Evolutionary conservation across 179 eudicot species (phyloP), one percentile per base, ranked within the genome.

Genomic region (Drosera spatulata): DNA sequence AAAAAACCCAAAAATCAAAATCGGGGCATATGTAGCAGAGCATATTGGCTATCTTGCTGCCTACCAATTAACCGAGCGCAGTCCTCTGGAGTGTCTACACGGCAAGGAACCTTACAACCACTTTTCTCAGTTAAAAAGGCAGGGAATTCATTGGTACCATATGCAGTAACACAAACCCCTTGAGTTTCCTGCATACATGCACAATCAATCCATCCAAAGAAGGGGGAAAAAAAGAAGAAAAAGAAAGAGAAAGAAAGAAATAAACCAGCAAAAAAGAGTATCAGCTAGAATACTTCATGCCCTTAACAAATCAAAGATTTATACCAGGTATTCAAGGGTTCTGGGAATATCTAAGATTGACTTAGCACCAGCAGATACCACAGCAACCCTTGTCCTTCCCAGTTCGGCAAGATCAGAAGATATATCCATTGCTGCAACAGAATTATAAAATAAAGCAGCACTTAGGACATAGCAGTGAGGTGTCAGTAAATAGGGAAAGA

Each of bases 341-440:
- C 87, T 90, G 56, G 96, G 84, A 70, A 94, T 94, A 77, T 94
- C 99, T 68, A 94, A 78, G 69, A 94, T 87, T 53, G 99, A 94
- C 74, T 94, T 94, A 49, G 82, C 87, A 61, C 99, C 99, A 65
- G 99, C 99, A 42, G 91, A 90, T 43, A 94, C 66, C 47, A 90
- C 97, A 47, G 95, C 82, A 44, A 94, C 85, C 40, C 95, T 83
- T 42, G 97, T 94, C 77, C 77, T 90, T 72, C 96, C 96, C 39
- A 94, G 83, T 77, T 94, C 97, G 7, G 91, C 87, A 64, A 94
- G 99, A 83, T 90, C 97, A 68, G 97, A 90, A 43, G 97, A 94
- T 71, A 90, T 71, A 75, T 94, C 99, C 96, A 94, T 74, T 41
- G 95, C 97, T 94, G 91, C 73, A 80, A 62, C n/a, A 66, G 33